Conservation (phyloP, 441 rosid species). For the Pelargonium myrrhifolium region DNA sequence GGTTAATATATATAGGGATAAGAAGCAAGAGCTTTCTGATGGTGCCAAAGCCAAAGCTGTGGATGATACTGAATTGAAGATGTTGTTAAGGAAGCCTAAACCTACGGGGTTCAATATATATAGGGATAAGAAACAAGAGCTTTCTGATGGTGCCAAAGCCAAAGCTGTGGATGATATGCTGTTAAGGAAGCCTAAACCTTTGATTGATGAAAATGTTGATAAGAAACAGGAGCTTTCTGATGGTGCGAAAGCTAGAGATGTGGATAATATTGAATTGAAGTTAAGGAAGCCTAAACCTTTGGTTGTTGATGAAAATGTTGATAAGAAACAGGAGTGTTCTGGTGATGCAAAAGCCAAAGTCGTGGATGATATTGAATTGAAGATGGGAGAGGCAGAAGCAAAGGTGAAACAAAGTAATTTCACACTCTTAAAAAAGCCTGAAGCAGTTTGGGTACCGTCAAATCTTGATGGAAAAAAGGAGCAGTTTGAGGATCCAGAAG, state of each 20-base stretch:
- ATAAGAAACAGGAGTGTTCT: neutral
- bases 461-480: slow-evolving; percentile 21
- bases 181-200: neutral
- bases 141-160: neutral
- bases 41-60: slow-evolving; percentile 12
- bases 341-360: neutral
- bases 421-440: no score
- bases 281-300: neutral
- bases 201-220: neutral
- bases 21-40: slow-evolving; percentile 25
- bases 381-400: neutral
- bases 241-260: slow-evolving; percentile 11
- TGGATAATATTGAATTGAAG: slow-evolving; percentile 12
- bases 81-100: no score
- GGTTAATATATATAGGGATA: neutral
- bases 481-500: slow-evolving; percentile 19
- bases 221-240: slow-evolving; percentile 25
- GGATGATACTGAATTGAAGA: slow-evolving; percentile 13
- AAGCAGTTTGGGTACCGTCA: neutral
- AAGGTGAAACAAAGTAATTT: no score
- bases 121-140: neutral
- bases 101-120: neutral
- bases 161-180: neutral
- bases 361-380: slow-evolving; percentile 11
- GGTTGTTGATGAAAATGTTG: neutral